phyloP scores from a whole-genome alignment of 108 stramenopile genomes.

The Craspedostauros australis region DNA sequence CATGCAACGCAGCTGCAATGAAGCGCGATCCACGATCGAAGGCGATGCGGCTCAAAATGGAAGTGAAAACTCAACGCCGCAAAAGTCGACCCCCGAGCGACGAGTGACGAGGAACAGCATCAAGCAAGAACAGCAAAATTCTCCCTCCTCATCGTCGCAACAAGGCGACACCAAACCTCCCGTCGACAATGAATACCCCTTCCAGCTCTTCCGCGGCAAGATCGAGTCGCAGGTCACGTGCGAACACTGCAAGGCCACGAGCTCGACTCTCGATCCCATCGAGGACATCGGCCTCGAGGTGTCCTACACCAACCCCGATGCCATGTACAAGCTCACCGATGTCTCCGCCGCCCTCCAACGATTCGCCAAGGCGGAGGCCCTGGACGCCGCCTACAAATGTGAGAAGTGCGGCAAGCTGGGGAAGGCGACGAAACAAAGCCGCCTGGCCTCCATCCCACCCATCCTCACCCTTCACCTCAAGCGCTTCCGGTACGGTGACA shows the following conservation, averaged over 20 bases:
- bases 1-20: conserved; percentile 82
- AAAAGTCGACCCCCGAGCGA: background rate
- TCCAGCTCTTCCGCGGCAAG: conserved; percentile 79
- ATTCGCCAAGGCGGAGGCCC: conserved; percentile 63
- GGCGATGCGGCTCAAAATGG: background rate
- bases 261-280: conserved; percentile 79
- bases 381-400: conserved; percentile 85
- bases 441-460: conserved; percentile 77
- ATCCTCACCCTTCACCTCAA: conserved; percentile 85
- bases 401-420: conserved; percentile 82
- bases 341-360: conserved; percentile 63
- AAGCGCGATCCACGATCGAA: conserved; percentile 25
- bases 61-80: background rate
- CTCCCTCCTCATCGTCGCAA: background rate
- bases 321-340: conserved; percentile 42
- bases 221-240: conserved; percentile 82
- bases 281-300: conserved; percentile 89
- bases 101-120: background rate
- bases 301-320: conserved; percentile 20
- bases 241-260: conserved; percentile 49
- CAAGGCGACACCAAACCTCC: background rate
- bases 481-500: conserved; percentile 72
- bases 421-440: conserved; percentile 74
- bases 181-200: conserved; percentile 71
- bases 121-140: background rate